These are phyloP conservation scores for Phtheirospermum japonicum DNA, from an alignment of 257 asterid species.

Conservation along the genomic window DNA sequence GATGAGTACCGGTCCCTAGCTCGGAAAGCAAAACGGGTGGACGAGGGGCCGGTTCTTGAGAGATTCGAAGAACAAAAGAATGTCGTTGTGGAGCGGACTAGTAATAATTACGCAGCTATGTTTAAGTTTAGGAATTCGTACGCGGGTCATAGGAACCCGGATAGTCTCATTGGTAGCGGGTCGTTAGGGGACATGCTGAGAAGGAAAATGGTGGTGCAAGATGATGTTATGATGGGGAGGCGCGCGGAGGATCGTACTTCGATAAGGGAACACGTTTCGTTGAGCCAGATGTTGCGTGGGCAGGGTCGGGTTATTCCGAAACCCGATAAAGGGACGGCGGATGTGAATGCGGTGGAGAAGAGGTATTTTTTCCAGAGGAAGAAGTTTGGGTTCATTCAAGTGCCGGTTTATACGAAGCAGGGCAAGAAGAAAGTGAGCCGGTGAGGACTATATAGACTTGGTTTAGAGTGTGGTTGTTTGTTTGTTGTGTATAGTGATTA, in stretches of 20 bases:
- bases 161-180: background rate
- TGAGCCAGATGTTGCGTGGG: background rate
- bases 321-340: conserved; percentile 31
- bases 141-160: background rate
- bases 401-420: conserved; percentile 46
- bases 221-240: conserved; percentile 3
- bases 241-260: background rate
- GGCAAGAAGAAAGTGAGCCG: conserved; percentile 56
- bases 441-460: too few relatives aligned
- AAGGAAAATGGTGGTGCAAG: background rate
- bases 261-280: background rate
- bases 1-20: too few relatives aligned
- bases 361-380: conserved; percentile 61
- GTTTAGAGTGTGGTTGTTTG: conserved; percentile 7
- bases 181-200: background rate
- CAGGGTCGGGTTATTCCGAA: background rate
- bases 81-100: background rate
- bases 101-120: background rate
- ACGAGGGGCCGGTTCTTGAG: background rate
- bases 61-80: background rate
- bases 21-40: too few relatives aligned
- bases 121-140: background rate
- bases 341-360: conserved; percentile 43
- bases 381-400: conserved; percentile 89
- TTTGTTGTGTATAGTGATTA: conserved; percentile 1